Conservation (phyloP, 257 asterid genomes). For the Forsythia suspensa region DNA sequence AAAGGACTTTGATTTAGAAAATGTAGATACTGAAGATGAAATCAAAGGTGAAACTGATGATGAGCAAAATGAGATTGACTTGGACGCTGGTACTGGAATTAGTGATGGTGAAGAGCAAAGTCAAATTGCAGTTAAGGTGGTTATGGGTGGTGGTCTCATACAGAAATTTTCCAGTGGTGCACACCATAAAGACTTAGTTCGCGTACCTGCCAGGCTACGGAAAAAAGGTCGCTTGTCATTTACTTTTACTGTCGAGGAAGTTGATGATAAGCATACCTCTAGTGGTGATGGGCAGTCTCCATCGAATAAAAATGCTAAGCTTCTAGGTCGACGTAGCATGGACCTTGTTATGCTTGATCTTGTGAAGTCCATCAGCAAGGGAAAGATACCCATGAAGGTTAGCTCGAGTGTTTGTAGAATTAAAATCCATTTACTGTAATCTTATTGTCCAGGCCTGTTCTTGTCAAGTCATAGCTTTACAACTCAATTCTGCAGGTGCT, state of each 20-base stretch:
- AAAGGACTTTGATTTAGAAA: conserved; percentile 46
- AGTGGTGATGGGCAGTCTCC: conserved; percentile 50
- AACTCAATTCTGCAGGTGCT: conserved; percentile 62
- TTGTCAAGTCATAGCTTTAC: conserved; percentile 17
- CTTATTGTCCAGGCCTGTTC: conserved; percentile 1
- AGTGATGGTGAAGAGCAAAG: conserved; percentile 56
- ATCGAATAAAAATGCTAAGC: conserved; percentile 58
- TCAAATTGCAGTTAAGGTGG: conserved; percentile 71
- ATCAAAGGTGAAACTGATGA: conserved; percentile 48
- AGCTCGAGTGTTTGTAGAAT: conserved; percentile 19
- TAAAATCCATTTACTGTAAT: background rate
- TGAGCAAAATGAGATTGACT: conserved; percentile 43
- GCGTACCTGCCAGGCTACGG: conserved; percentile 89
- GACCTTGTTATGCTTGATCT: conserved; percentile 83
- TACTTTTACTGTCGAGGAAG: conserved; percentile 82
- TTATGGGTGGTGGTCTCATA: conserved; percentile 57
- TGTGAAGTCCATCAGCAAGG: conserved; percentile 79
- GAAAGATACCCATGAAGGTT: conserved; percentile 88
- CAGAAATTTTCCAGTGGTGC: conserved; percentile 43
- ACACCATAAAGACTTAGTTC: conserved; percentile 55
- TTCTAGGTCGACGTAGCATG: conserved; percentile 54
- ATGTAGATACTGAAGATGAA: conserved; percentile 41
- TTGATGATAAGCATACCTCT: conserved; percentile 39
- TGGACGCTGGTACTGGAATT: conserved; percentile 50
- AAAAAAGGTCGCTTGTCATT: conserved; percentile 63